Evolutionary conservation across 148 eudicot species (phyloP), one percentile per base, ranked within the genome.

Genomic region (Linanthus parryae): DNA sequence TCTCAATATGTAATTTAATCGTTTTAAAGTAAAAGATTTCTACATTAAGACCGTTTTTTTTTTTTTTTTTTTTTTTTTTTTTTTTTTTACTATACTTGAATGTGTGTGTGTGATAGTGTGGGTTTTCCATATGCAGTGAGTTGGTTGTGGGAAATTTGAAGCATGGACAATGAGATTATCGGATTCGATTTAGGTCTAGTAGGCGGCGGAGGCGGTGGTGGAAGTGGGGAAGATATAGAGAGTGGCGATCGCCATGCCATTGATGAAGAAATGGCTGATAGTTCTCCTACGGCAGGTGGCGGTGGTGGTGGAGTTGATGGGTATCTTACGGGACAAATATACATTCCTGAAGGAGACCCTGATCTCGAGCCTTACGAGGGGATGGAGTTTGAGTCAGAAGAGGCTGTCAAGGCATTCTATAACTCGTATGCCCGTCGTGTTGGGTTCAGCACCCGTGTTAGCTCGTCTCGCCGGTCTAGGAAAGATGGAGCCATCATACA

Each of bases 351-450:
- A 39, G 73, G 79, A 15, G 83, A 78, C 39, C 66, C 67, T 20
- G 73, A 78, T 48, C 79, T 78, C 9, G 83, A 78, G 61, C 83
- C 83, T 49, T 78, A 62, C 17, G 83, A 70, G 53, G 79, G 79
- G 9, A 78, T 73, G 83, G 83, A 78, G 48, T 78, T 78, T 41
- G 83, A 78, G 33, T 78, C 83, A 5, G 83, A 78, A 66, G 83
- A 78, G 63, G 73, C 83, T 67, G 83, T 79, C n/a, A 78, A 78
- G 54, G 73, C 76, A 0, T 78, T 78, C 20, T 78, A 78, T 38
- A 78, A 78, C 52, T 78, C 79, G 7, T 78, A 73, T n/a, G 79
- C 79, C 4, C 66, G 83, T 6, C 72, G 83, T 47, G 76, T 78
- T 26, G 83, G 83, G 38, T 78, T 78, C 35, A 78, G 83, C 50